Conservation (phyloP, 192 early-diverging fungal species). For the Coemansia asiatica region DNA sequence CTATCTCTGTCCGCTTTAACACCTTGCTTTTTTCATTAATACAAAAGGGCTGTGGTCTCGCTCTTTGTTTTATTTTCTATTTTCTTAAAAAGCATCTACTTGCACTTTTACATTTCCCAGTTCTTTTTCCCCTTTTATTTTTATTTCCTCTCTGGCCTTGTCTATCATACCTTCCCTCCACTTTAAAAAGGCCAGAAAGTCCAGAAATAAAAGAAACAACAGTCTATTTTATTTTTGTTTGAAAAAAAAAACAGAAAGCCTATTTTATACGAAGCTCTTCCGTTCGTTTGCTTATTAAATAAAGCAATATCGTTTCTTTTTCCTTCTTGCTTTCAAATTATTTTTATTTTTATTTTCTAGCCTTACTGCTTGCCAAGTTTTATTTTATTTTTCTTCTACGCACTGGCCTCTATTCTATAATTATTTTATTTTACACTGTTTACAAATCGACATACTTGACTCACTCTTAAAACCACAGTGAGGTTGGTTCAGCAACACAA, state of each 20-base stretch:
- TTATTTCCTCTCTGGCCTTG: background rate
- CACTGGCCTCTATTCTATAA: background rate
- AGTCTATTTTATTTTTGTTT: background rate
- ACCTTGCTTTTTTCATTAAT: conserved; percentile 3
- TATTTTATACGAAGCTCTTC: background rate
- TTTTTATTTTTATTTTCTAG: background rate
- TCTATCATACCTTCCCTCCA: background rate
- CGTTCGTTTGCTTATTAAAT: background rate
- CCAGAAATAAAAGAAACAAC: background rate
- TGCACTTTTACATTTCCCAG: background rate
- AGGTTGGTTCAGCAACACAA: conserved; percentile 10
- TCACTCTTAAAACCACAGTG: conserved; percentile 5
- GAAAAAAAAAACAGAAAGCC: background rate
- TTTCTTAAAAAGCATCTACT: background rate
- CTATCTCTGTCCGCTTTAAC: conserved; percentile 4
- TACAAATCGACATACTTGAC: conserved; percentile 6
- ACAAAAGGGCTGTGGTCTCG: conserved; percentile 1
- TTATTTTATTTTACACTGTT: background rate
- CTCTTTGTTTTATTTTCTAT: conserved; percentile 6
- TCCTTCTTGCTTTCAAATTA: background rate
- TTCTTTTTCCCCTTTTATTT: background rate
- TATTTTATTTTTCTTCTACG: background rate
- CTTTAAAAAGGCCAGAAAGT: background rate
- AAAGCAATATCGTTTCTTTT: background rate
- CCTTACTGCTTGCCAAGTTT: background rate